Evolutionary conservation across 192 early-diverging fungal genomes (phyloP), one percentile per base, ranked within the genome.

Genomic region (Linnemannia zychae): DNA sequence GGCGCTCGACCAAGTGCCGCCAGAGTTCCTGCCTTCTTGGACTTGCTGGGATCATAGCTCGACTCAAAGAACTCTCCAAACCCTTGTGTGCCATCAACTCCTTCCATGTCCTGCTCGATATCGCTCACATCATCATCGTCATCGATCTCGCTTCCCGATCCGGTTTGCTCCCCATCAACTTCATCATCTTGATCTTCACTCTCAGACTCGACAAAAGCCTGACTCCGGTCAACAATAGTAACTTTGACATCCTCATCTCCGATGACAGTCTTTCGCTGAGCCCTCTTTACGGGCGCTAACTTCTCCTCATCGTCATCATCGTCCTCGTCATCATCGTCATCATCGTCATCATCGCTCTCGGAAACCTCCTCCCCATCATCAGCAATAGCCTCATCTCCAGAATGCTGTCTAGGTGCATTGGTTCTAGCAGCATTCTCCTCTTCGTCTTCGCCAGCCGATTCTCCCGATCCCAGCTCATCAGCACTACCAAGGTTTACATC

Each of bases 231-330:
- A 17, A 84, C 67, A 47, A 84, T 11, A n/a, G 66, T 57, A 13
- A 84, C 71, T 16, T 69, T 74, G 67, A 78, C 16, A 68, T 77
- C 81, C 3, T 74, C 81, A 37, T 78, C 72, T n/a, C 73, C 72
- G 17, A 75, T 71, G 37, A 75, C 33, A 38, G 20, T 53, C 34
- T 74, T 75, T 11, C 46, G 57, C 15, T 36, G 74, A 7, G 40
- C 22, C 20, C 50, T 53, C 40, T 60, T 57, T 34, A 70, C 52
- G 0, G n/a, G 48, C 1, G 77, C 71, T 11, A 48, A 47, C 38
- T 24, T 50, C 76, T 40, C 31, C 4, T 78, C 76, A 1, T 71
- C 40, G 24, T 73, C 65, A 20, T 73, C 71, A 49, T 22, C 52
- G 15, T 57, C 49, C 13, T 67, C 65, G 20, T 50, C 50, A 16